phyloP scores from a whole-genome alignment of 2,329 filamentous ascomycete genomes.

The Penicillium verrucosum region DNA sequence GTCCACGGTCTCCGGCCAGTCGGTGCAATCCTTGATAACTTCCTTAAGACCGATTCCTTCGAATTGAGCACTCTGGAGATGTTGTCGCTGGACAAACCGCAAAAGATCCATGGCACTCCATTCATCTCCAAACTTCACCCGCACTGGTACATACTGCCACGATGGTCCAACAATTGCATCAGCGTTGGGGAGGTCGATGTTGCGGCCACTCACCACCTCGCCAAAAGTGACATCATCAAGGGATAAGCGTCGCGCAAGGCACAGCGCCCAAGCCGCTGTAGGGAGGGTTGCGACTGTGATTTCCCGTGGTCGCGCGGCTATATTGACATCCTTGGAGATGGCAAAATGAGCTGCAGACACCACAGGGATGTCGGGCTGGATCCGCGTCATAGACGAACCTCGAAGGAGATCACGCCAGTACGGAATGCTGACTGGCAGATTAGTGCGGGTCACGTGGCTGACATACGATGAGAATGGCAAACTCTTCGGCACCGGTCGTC shows the following conservation, averaged over 20 bases:
- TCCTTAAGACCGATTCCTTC: slow-evolving; percentile 50
- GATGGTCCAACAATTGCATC: slow-evolving; percentile 57
- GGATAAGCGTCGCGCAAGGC: slow-evolving; percentile 50
- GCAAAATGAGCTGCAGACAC: slow-evolving; percentile 5
- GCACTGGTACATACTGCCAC: slow-evolving; percentile 27
- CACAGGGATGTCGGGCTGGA: slow-evolving; percentile 7
- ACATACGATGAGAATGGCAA: slow-evolving; percentile 40
- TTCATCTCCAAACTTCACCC: slow-evolving; percentile 38
- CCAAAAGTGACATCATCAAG: slow-evolving; percentile 57
- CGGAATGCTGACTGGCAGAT: slow-evolving; percentile 42
- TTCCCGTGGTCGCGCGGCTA: slow-evolving; percentile 48
- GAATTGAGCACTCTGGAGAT: slow-evolving; percentile 48
- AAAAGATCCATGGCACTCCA: slow-evolving; percentile 50
- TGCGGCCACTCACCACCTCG: slow-evolving; percentile 59
- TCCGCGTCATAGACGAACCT: slow-evolving; percentile 45
- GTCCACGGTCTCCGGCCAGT: slow-evolving; percentile 34
- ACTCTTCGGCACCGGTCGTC: slow-evolving; percentile 24
- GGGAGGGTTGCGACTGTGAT: slow-evolving; percentile 58
- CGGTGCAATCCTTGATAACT: slow-evolving; percentile 46
- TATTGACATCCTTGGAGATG: slow-evolving; percentile 20
- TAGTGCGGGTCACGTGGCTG: slow-evolving; percentile 22
- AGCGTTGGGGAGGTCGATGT: slow-evolving; percentile 46
- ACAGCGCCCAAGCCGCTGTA: slow-evolving; percentile 59
- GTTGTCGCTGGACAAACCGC: slow-evolving; percentile 48
- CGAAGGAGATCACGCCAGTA: slow-evolving; percentile 51